phyloP scores from a whole-genome alignment of 169 alveolate species.

The Cyclospora cayetanensis region DNA sequence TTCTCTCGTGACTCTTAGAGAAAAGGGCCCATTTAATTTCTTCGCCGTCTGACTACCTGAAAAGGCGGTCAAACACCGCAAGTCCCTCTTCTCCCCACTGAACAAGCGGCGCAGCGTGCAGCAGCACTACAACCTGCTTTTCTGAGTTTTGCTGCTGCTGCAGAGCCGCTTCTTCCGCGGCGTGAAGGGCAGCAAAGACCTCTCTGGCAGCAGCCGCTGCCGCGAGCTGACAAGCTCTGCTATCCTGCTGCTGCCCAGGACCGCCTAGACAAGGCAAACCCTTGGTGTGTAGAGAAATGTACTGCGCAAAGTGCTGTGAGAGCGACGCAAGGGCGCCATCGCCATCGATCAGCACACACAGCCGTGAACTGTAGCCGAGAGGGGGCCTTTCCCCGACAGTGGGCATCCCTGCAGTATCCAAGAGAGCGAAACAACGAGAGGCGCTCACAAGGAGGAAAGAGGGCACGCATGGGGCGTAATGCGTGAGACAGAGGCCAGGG shows the following conservation, averaged over 20 bases:
- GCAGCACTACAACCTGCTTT: not conserved
- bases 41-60: too few species aligned
- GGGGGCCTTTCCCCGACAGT: too few species aligned
- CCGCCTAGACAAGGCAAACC: too few species aligned
- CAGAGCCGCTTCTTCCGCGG: slow-evolving; percentile 30
- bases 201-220: not conserved
- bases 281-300: not conserved
- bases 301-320: not conserved
- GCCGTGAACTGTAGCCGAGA: not conserved
- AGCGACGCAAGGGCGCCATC: not conserved
- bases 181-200: slow-evolving; percentile 49
- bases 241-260: too few species aligned
- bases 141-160: not conserved
- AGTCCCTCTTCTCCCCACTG: not conserved
- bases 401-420: not conserved
- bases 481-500: slow-evolving; percentile 57
- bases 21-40: too few species aligned
- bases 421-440: not conserved
- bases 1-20: too few species aligned
- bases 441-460: not conserved
- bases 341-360: not conserved
- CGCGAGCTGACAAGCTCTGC: not conserved
- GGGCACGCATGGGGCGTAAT: slow-evolving; percentile 59
- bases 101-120: not conserved
- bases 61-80: slow-evolving; percentile 30